These are phyloP conservation scores for Auricularia sp. DNA, from an alignment of 768 basidiomycete genomes.

Conservation along the genomic window DNA sequence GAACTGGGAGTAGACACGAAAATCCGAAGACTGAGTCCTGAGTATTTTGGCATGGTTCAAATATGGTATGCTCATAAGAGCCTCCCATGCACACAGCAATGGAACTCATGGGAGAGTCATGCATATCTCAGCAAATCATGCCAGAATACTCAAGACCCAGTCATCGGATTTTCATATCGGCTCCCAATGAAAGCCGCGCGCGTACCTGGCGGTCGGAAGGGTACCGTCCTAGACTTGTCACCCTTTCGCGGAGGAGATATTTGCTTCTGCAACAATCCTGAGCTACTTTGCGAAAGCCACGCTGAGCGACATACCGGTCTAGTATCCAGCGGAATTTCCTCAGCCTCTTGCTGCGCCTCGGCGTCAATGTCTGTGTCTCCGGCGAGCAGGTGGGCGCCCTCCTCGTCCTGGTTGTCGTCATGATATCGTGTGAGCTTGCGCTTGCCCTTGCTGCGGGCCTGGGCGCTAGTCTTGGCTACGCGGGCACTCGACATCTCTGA, in stretches of 20 bases:
- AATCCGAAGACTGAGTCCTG: too few species aligned
- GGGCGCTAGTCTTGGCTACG: slow-evolving; percentile 3
- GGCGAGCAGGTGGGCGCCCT: slow-evolving; percentile 41
- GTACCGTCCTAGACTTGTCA: slow-evolving; percentile 68
- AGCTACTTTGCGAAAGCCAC: slow-evolving; percentile 13
- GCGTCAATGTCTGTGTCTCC: slow-evolving; percentile 20
- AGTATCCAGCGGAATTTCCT: slow-evolving; percentile 18
- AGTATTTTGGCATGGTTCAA: too few species aligned
- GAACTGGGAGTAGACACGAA: too few species aligned
- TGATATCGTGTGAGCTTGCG: slow-evolving; percentile 36
- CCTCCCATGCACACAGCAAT: neutral
- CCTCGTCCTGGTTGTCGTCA: slow-evolving; percentile 57
- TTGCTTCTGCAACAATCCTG: slow-evolving; percentile 16
- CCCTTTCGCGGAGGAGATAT: slow-evolving; percentile 25
- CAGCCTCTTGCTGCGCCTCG: slow-evolving; percentile 22
- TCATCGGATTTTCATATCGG: too few species aligned
- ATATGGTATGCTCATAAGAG: too few species aligned
- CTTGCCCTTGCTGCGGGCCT: slow-evolving; percentile 24
- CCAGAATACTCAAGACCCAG: too few species aligned
- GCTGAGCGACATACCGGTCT: slow-evolving; percentile 19
- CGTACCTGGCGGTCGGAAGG: slow-evolving; percentile 64
- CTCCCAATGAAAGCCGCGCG: neutral
- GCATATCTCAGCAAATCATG: too few species aligned
- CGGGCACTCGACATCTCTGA: neutral
- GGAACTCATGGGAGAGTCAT: slow-evolving; percentile 5